Conservation (phyloP, 1,139 yeast species). For the Lodderomyces parapsilosis region DNA sequence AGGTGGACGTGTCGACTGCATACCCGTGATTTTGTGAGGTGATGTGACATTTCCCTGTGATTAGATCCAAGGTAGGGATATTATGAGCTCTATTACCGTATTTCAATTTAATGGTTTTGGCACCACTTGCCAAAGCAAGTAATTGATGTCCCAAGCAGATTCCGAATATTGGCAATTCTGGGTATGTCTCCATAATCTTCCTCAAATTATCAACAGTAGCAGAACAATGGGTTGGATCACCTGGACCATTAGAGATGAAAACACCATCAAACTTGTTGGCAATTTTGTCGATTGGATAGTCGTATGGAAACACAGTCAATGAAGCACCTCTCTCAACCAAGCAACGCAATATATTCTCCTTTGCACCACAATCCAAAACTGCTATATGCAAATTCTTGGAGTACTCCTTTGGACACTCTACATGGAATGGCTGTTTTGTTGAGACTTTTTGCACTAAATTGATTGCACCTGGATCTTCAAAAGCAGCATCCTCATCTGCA, state of each 20-base stretch:
- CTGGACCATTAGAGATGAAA: slow-evolving; percentile 96
- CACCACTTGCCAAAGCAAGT: slow-evolving; percentile 92
- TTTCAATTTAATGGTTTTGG: slow-evolving; percentile 86
- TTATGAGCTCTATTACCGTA: slow-evolving; percentile 99
- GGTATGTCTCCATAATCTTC: slow-evolving; percentile 61
- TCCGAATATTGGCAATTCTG: slow-evolving; percentile 88
- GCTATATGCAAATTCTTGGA: slow-evolving; percentile 75
- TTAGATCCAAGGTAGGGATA: slow-evolving; percentile 89
- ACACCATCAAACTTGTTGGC: slow-evolving; percentile 93
- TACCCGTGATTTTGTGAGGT: slow-evolving; percentile 99
- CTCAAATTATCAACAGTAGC: slow-evolving; percentile 74
- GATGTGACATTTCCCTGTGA: slow-evolving; percentile 91
- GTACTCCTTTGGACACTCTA: slow-evolving; percentile 61
- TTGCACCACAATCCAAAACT: slow-evolving; percentile 95
- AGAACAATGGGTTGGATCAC: slow-evolving; percentile 94
- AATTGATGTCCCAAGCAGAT: slow-evolving; percentile 97
- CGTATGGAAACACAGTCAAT: slow-evolving; percentile 93
- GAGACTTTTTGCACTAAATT: slow-evolving; percentile 92
- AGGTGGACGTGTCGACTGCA: slow-evolving; percentile 83
- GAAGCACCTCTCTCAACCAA: slow-evolving; percentile 94
- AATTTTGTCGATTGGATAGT: slow-evolving; percentile 87
- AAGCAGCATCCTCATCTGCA: slow-evolving; percentile 89
- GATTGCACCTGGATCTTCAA: slow-evolving; percentile 86
- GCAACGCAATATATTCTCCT: slow-evolving; percentile 93
- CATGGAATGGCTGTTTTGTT: slow-evolving; percentile 92